phyloP scores from a whole-genome alignment of 768 basidiomycete species.

The Mycena kentingensis region DNA sequence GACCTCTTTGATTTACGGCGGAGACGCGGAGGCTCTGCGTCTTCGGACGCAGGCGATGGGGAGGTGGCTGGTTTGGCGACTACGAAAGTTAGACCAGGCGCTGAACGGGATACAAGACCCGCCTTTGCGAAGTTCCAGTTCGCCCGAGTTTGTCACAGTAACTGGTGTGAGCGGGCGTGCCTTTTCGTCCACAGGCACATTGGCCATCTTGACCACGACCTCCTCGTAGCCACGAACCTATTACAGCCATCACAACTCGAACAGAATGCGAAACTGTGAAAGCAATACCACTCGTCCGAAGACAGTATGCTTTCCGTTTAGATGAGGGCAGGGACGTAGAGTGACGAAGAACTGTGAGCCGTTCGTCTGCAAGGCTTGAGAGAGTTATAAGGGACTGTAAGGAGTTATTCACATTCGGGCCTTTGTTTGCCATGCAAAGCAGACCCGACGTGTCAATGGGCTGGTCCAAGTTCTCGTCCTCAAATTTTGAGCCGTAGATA shows the following conservation, averaged over 20 bases:
- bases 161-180: slow-evolving; percentile 72
- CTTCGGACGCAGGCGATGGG: slow-evolving; percentile 9
- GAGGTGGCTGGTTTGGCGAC: slow-evolving; percentile 18
- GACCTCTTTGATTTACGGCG: slow-evolving; percentile 26
- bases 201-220: slow-evolving; percentile 59
- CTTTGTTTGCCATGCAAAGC: slow-evolving; percentile 89
- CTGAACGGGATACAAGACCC: neutral
- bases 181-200: slow-evolving; percentile 72
- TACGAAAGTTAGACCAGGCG: neutral
- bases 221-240: slow-evolving; percentile 59
- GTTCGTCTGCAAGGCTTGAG: slow-evolving; percentile 64
- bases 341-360: slow-evolving; percentile 89
- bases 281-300: slow-evolving; percentile 32
- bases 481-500: slow-evolving; percentile 75
- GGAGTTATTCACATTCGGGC: slow-evolving; percentile 28
- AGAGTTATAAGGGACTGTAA: neutral
- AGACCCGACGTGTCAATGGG: slow-evolving; percentile 71
- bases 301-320: slow-evolving; percentile 69
- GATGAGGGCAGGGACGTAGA: slow-evolving; percentile 69
- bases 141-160: slow-evolving; percentile 76
- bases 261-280: neutral
- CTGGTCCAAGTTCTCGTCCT: slow-evolving; percentile 72
- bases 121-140: slow-evolving; percentile 69
- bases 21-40: slow-evolving; percentile 4
- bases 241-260: slow-evolving; percentile 41